phyloP scores from a whole-genome alignment of 2,329 filamentous ascomycete species.

The Aspergillus piperis region DNA sequence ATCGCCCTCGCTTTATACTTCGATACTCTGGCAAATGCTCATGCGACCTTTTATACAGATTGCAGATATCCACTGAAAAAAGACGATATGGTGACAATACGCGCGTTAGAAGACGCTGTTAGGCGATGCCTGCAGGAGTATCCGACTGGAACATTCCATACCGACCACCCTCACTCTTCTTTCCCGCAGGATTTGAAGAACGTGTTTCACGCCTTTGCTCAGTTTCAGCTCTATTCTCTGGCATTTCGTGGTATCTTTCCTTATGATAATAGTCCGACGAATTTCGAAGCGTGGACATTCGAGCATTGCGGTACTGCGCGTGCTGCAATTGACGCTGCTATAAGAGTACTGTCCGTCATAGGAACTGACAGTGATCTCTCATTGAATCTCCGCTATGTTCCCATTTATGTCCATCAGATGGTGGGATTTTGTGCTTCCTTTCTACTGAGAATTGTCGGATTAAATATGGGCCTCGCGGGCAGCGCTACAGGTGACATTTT shows the following conservation, averaged over 20 bases:
- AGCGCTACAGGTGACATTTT: background rate
- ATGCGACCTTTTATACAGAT: slow-evolving; percentile 54
- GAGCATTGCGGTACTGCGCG: slow-evolving; percentile 24
- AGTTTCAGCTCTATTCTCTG: slow-evolving; percentile 44
- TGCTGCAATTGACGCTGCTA: slow-evolving; percentile 41
- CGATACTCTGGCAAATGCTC: slow-evolving; percentile 52
- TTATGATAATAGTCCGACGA: slow-evolving; percentile 15
- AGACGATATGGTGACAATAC: slow-evolving; percentile 45
- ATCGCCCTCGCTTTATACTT: slow-evolving; percentile 55
- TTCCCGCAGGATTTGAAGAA: no score
- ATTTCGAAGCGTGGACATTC: slow-evolving; percentile 7
- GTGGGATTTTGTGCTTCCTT: slow-evolving; percentile 33
- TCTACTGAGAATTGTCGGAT: slow-evolving; percentile 28
- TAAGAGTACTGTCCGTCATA: slow-evolving; percentile 16
- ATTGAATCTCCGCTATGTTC: slow-evolving; percentile 41
- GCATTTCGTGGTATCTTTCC: slow-evolving; percentile 34
- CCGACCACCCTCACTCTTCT: no score
- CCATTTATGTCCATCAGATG: slow-evolving; percentile 29
- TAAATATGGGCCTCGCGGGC: background rate
- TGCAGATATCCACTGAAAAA: slow-evolving; percentile 47
- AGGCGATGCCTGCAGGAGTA: slow-evolving; percentile 35
- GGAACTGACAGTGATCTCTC: slow-evolving; percentile 32
- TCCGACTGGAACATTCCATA: no score
- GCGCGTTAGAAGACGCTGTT: slow-evolving; percentile 35
- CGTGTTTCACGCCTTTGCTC: slow-evolving; percentile 36